Percentiles rank a stretch among this genome's conserved stretches.
These are phyloP conservation scores for Naganishia vaughanmartiniae DNA, from an alignment of 768 basidiomycete genomes.

Conservation along the genomic window DNA sequence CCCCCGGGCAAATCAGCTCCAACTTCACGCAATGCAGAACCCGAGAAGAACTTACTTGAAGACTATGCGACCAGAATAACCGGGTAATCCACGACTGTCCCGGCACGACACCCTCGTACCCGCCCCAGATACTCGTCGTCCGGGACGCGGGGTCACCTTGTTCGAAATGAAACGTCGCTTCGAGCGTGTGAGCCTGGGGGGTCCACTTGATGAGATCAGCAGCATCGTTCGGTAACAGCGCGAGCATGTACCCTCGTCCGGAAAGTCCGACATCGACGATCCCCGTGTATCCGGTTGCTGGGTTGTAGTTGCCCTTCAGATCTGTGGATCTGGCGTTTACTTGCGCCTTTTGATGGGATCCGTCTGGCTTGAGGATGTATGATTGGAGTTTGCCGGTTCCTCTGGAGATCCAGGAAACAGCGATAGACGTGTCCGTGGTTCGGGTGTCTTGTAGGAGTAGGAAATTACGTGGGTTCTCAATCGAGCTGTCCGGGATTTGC, in stretches of 20 bases:
- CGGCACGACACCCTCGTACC: constrained; percentile 56
- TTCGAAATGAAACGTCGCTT: constrained; percentile 30
- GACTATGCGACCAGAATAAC: constrained; percentile 64
- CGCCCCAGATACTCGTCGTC: constrained; percentile 56
- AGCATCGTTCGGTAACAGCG: constrained; percentile 59
- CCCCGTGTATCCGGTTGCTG: constrained; percentile 53
- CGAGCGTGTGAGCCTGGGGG: constrained; percentile 42
- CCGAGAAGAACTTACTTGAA: constrained; percentile 30
- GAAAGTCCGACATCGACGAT: constrained; percentile 65
- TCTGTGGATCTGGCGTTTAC: not conserved
- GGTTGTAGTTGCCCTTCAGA: constrained; percentile 1
- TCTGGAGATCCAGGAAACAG: constrained; percentile 21
- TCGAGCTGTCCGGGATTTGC: constrained; percentile 59
- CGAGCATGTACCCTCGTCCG: constrained; percentile 63
- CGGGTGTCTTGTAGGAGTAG: not conserved
- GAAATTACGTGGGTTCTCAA: constrained; percentile 54
- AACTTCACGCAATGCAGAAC: not conserved
- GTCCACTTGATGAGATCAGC: constrained; percentile 61
- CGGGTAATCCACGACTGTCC: constrained; percentile 61
- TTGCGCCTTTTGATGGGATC: not conserved
- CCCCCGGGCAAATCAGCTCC: not conserved
- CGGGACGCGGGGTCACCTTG: constrained; percentile 1
- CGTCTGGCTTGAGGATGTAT: not conserved
- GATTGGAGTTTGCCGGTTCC: constrained; percentile 4
- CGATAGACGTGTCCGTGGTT: not conserved